These are phyloP conservation scores for Venturiaceae sp. DNA, from an alignment of 2,329 filamentous ascomycete species.

Conservation along the genomic window DNA sequence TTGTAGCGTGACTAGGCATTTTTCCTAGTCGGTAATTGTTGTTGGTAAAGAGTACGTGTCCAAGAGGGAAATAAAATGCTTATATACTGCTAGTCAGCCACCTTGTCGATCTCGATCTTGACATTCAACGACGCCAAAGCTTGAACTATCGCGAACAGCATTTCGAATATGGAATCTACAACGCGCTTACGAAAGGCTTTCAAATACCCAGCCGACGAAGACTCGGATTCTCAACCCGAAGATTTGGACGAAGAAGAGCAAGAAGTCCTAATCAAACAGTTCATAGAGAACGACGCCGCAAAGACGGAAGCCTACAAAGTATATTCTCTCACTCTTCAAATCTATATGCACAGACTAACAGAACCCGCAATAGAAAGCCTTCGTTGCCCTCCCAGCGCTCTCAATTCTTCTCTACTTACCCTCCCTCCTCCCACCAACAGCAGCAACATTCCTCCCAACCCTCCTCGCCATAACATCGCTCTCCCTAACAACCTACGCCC, in stretches of 20 bases:
- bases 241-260: constrained; percentile 61
- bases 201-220: constrained; percentile 57
- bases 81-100: not conserved
- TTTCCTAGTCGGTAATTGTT: not conserved
- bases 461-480: constrained; percentile 53
- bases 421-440: constrained; percentile 30
- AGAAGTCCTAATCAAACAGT: constrained; percentile 49
- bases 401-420: constrained; percentile 47
- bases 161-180: constrained; percentile 19
- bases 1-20: not conserved
- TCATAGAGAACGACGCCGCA: constrained; percentile 42
- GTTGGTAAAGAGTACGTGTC: not conserved
- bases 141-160: not conserved
- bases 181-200: constrained; percentile 68
- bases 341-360: not conserved
- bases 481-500: constrained; percentile 50
- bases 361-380: constrained; percentile 19
- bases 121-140: not conserved
- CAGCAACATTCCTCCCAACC: constrained; percentile 35
- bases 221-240: constrained; percentile 39
- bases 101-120: not conserved
- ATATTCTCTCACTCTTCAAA: not conserved
- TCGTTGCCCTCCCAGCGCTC: constrained; percentile 51
- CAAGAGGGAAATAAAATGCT: not conserved
- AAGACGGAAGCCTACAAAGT: constrained; percentile 24